Conservation (phyloP, 106 monocot species). For the Apostasia shenzhenica region DNA sequence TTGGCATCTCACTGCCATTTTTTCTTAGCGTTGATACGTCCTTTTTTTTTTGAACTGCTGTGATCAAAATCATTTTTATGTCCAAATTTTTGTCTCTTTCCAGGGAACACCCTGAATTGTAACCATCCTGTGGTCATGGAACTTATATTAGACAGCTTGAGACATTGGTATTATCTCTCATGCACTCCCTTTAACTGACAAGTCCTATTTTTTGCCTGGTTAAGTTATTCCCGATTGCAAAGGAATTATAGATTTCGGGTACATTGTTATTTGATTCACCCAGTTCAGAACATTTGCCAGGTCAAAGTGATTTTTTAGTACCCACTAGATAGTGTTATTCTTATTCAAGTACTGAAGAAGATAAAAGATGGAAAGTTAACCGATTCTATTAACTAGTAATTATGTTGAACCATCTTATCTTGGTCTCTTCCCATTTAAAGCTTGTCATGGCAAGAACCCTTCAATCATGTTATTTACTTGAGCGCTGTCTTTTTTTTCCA, state of each 20-base stretch:
- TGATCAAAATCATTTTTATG: too few species aligned
- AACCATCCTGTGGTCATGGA: conserved; percentile 98
- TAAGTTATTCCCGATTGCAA: neutral
- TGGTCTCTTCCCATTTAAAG: too few species aligned
- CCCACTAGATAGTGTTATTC: neutral
- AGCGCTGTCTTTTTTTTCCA: too few species aligned
- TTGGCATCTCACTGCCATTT: too few species aligned
- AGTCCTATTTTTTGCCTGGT: neutral
- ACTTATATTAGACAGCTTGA: conserved; percentile 91
- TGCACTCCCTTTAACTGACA: neutral
- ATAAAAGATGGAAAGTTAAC: too few species aligned
- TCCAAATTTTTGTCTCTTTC: neutral
- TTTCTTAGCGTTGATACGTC: too few species aligned
- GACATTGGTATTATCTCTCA: conserved; percentile 66
- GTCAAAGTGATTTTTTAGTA: neutral
- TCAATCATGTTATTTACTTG: too few species aligned
- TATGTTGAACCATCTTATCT: too few species aligned
- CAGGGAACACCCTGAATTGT: conserved; percentile 97
- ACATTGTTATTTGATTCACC: neutral
- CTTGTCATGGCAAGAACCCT: too few species aligned
- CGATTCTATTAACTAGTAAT: too few species aligned
- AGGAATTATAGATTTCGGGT: neutral
- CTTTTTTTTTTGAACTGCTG: too few species aligned
- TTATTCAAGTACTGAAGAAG: too few species aligned
- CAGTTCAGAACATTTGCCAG: neutral